A percentile compares a stretch with the other conserved stretches of the same genome.
Conservation (phyloP, 2,329 filamentous ascomycete species). For the Trichoderma guizhouense region DNA sequence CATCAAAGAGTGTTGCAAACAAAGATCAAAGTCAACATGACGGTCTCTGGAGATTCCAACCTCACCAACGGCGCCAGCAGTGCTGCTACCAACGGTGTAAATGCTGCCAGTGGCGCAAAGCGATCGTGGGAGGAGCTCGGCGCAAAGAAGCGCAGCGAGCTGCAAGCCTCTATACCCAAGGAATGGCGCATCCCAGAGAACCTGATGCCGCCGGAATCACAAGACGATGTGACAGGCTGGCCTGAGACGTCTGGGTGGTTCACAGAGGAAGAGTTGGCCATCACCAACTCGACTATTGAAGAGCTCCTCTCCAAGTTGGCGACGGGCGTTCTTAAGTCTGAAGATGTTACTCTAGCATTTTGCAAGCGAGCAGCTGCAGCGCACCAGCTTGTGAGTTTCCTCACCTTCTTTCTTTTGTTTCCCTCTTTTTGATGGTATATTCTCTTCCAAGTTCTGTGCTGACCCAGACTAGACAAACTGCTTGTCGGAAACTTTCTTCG, state of each 20-base stretch:
- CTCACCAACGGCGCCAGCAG: background rate
- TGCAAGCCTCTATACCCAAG: slow-evolving; percentile 49
- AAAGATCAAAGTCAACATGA: background rate
- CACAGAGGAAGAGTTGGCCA: slow-evolving; percentile 43
- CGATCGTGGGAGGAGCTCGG: slow-evolving; percentile 40
- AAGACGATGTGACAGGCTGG: slow-evolving; percentile 55
- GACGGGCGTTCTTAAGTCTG: slow-evolving; percentile 35
- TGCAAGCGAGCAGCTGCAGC: slow-evolving; percentile 53
- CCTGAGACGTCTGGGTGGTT: slow-evolving; percentile 59
- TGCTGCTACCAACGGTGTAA: background rate
- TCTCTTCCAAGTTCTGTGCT: background rate
- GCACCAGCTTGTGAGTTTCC: slow-evolving; percentile 52
- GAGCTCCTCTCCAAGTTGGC: slow-evolving; percentile 39
- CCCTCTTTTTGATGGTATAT: too few relatives aligned
- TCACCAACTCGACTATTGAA: slow-evolving; percentile 45
- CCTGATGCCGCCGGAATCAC: slow-evolving; percentile 50
- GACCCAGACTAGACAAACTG: slow-evolving; percentile 42
- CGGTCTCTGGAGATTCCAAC: background rate
- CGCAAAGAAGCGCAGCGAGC: slow-evolving; percentile 41
- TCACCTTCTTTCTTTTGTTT: slow-evolving; percentile 21
- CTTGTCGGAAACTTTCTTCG: slow-evolving; percentile 53
- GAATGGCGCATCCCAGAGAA: slow-evolving; percentile 55
- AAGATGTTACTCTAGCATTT: slow-evolving; percentile 47
- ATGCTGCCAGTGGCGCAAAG: background rate
- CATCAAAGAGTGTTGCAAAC: background rate